These are phyloP conservation scores for Blastocladiella britannica DNA, from an alignment of 192 early-diverging fungal genomes.

Conservation along the genomic window DNA sequence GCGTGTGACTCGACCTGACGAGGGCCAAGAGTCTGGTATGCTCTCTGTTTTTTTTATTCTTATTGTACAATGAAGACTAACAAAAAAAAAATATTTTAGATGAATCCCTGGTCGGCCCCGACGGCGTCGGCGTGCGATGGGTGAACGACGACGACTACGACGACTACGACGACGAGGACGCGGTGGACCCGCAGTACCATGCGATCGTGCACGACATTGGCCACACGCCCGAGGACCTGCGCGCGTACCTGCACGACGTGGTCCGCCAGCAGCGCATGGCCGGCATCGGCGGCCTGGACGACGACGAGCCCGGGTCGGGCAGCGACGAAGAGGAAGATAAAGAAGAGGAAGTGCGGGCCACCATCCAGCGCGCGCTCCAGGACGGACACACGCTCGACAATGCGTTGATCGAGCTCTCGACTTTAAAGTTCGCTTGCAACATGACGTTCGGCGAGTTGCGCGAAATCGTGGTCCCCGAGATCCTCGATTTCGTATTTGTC, in stretches of 20 bases:
- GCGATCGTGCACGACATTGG: conserved; percentile 3
- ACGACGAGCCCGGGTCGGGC: neutral
- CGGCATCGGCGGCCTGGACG: neutral
- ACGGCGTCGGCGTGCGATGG: neutral
- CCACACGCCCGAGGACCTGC: neutral
- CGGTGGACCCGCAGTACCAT: conserved; percentile 4
- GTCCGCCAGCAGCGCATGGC: neutral
- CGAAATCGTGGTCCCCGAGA: conserved; percentile 42
- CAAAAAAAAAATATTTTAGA: no score
- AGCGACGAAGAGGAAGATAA: conserved; percentile 24
- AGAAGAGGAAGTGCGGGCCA: conserved; percentile 46
- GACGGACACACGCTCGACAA: conserved; percentile 54
- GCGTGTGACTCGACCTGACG: conserved; percentile 11
- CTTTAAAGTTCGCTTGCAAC: conserved; percentile 68
- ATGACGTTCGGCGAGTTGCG: conserved; percentile 60
- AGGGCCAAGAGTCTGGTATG: conserved; percentile 40
- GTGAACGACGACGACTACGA: conserved; percentile 6
- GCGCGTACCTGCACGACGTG: neutral
- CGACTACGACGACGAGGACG: conserved; percentile 5
- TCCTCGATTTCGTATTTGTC: conserved; percentile 41
- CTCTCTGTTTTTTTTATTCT: conserved; percentile 33
- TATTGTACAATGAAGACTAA: no score
- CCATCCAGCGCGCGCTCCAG: conserved; percentile 57
- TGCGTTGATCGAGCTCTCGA: conserved; percentile 64
- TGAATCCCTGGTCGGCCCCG: neutral